Base-by-base conservation (phyloP, 2,329 filamentous ascomycete species). In the Lecanicillium sp. region DNA sequence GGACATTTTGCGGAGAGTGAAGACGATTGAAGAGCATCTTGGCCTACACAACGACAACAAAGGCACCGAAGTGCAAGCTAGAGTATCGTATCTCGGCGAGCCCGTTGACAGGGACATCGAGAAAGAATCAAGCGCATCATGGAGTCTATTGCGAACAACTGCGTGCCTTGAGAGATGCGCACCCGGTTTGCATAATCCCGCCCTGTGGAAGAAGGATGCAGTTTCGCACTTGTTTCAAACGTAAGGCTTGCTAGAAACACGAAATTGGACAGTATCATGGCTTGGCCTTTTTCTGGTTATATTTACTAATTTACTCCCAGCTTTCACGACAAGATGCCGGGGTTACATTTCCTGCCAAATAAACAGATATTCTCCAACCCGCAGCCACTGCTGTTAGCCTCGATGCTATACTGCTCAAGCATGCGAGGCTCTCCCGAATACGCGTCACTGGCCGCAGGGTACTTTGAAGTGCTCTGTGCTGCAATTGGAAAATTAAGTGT, bases 291-390 rank as follows among this genome's bases (percentile, higher is more conserved):
- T 25, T 29, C 6, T 29, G 20, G 35, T 29, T 27, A 7, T 12
- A 13, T 37, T 19, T 7, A 13, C 39, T 29, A 14, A 55, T 57
- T 44, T 41, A 29, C 49, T 17, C 15, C 6, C 32, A 66, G 61
- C 4, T 68, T 68, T 36, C 60, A 69, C 40, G 60, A 64, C 22
- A 62, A 57, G 25, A 66, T 67, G 57, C 64, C 62, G 0, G 62
- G 62, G 1, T 46, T 69, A 3, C 66, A 68, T 43, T 69, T 68
- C 36, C 54, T 68, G 10, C 64, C 66, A 0, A 58, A 55, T 15
- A 66, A 61, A 22, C 60, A 64, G 45, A 62, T 53, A 0, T 68
- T 66, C 20, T 66, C 64, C 0, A 55, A 57, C 1, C 66, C 66
- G 0, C 58, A 56, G 12, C 65, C 65, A 2, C 51, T 68, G 1